Base-by-base conservation (phyloP, 371 early-diverging fungal genomes). In the Rhizopus delemar region DNA sequence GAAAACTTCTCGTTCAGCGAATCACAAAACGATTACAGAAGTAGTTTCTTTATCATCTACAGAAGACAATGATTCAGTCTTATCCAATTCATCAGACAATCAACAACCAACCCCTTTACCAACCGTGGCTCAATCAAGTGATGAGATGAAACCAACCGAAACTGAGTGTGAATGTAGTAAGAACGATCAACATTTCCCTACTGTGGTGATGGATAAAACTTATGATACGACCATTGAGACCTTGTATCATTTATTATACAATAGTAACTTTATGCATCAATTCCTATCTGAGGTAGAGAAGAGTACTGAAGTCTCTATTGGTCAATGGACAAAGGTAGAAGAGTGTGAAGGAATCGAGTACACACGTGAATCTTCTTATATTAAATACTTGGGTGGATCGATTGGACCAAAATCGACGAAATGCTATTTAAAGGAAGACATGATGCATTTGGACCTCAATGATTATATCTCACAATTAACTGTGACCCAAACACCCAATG, bases 401-500 rank as follows among this genome's bases (percentile, higher is more conserved):
- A 74, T 78, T 61, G 78, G 92, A 2, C 92, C 92, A 22, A 90
- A 87, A 59, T 77, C 82, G 15, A 87, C 92, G 1, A 78, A 80
- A 51, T 89, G 89, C 28, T 70, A 75, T 36, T 63, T 87, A 34
- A 81, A 77, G 15, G 87, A 87, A 57, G 77, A 82, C 51, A 75
- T 86, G 33, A 63, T 82, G 15, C 52, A 73, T 57, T 66, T 68
- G 53, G 86, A 92, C 54, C 78, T 84, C 65, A 77, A 81, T 35
- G 58, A 66, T 6, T 75, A 70, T 55, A 78, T 88, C 8, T 75
- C 89, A 2, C 71, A 77, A 0, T 69, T 90, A 29, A 80, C 83
- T 2, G 80, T 83, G 3, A 88, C 89, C 0, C 65, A 66, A 13
- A 95, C 96, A 3, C 94, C 94, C 0, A 87, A 90, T 59, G 83